These are phyloP conservation scores for Alloascoidea hylecoeti DNA, from an alignment of 805 yeast species.

Conservation along the genomic window DNA sequence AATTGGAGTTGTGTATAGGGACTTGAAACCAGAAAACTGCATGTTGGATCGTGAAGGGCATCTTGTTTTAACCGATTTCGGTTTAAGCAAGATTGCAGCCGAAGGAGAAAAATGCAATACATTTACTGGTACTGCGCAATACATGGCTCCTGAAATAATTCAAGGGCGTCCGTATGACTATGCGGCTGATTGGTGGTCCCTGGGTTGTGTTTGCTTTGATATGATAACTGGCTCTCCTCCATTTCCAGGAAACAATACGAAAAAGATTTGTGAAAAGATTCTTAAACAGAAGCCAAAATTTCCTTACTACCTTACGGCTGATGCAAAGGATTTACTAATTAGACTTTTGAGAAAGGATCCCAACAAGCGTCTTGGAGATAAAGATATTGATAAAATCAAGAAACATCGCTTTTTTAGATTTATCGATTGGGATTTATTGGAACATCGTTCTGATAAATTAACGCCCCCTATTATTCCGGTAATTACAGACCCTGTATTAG, in stretches of 20 bases:
- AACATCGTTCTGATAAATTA: constrained; percentile 28
- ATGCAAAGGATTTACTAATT: constrained; percentile 62
- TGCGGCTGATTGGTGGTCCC: constrained; percentile 84
- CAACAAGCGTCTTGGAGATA: constrained; percentile 43
- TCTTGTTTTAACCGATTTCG: constrained; percentile 75
- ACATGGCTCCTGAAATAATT: constrained; percentile 84
- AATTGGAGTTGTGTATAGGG: constrained; percentile 77
- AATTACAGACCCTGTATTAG: constrained; percentile 65
- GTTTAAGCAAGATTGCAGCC: constrained; percentile 37
- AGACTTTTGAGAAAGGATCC: constrained; percentile 61
- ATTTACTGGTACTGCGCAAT: constrained; percentile 66
- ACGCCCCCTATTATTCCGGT: constrained; percentile 76
- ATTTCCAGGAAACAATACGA: constrained; percentile 71
- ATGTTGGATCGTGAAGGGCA: constrained; percentile 68
- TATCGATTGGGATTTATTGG: constrained; percentile 52
- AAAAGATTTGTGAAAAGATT: constrained; percentile 63
- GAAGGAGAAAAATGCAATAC: constrained; percentile 33
- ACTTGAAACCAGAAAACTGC: constrained; percentile 84
- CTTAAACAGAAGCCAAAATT: constrained; percentile 48
- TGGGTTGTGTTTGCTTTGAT: constrained; percentile 73
- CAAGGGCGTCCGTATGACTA: constrained; percentile 67
- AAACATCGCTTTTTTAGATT: constrained; percentile 67
- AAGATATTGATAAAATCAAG: constrained; percentile 36
- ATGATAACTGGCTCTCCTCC: constrained; percentile 82
- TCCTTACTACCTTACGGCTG: constrained; percentile 67